A percentile compares a stretch with the other conserved stretches of the same genome.
Conservation (phyloP, 2,329 filamentous ascomycete genomes). For the Thelonectria rubi region DNA sequence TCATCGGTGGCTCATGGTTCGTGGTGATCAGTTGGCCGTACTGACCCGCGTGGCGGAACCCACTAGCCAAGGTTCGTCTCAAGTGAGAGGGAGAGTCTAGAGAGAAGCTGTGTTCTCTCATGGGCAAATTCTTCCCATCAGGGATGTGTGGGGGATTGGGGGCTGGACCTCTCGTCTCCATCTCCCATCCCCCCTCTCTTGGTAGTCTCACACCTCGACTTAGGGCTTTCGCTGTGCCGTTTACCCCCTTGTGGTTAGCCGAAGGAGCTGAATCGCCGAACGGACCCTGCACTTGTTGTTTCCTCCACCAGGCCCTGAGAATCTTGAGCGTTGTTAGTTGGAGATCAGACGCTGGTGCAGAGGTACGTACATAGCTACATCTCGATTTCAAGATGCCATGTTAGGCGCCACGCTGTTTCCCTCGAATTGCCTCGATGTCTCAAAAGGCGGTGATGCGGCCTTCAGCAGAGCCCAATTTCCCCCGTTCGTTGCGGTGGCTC, state of each 20-base stretch:
- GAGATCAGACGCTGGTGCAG: constrained; percentile 20
- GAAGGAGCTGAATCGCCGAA: constrained; percentile 32
- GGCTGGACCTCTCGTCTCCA: constrained; percentile 24
- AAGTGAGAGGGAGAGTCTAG: constrained; percentile 3
- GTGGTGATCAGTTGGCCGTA: constrained; percentile 17
- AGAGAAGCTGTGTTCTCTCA: neutral
- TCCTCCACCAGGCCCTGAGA: constrained; percentile 32
- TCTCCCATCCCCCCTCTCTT: constrained; percentile 15
- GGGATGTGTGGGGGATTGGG: constrained; percentile 25
- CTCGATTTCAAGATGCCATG: constrained; percentile 4
- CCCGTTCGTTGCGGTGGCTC: neutral
- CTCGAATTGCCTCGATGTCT: neutral
- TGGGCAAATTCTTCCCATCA: constrained; percentile 14
- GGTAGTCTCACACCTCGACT: constrained; percentile 33
- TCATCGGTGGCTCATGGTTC: constrained; percentile 26
- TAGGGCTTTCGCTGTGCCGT: constrained; percentile 22
- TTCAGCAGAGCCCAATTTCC: constrained; percentile 3
- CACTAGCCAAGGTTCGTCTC: constrained; percentile 27
- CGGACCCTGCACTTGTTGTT: constrained; percentile 28
- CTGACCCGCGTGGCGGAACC: constrained; percentile 27
- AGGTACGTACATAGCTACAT: constrained; percentile 12
- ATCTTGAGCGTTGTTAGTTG: constrained; percentile 28
- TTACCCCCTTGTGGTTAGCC: constrained; percentile 36
- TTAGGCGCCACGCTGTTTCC: constrained; percentile 5
- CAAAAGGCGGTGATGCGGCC: neutral